phyloP scores from a whole-genome alignment of 768 basidiomycete species.

The Suillus fuscotomentosus region DNA sequence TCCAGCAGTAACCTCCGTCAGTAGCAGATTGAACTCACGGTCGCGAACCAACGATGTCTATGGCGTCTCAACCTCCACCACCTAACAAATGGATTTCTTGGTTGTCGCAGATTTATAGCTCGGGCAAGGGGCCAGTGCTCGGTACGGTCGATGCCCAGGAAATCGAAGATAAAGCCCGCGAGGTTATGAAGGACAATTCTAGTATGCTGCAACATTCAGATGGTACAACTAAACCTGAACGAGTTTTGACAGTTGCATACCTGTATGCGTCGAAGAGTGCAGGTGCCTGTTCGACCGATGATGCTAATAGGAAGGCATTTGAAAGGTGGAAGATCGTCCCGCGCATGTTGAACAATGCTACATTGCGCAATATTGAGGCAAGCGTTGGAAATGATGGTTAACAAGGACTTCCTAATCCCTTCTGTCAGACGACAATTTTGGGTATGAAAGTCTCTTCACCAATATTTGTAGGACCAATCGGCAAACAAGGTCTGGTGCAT shows the following conservation, averaged over 20 bases:
- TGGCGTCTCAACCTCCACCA: constrained; percentile 12
- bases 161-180: constrained; percentile 61
- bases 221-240: background rate
- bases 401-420: background rate
- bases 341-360: constrained; percentile 52
- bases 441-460: constrained; percentile 42
- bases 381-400: background rate
- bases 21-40: background rate
- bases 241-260: constrained; percentile 49
- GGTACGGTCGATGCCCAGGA: constrained; percentile 64
- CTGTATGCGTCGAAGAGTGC: constrained; percentile 71
- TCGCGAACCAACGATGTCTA: background rate
- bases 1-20: background rate
- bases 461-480: constrained; percentile 54
- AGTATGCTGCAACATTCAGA: constrained; percentile 33
- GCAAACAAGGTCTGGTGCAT: constrained; percentile 52
- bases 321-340: constrained; percentile 56
- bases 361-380: constrained; percentile 50
- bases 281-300: constrained; percentile 62
- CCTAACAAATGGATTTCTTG: constrained; percentile 20
- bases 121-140: constrained; percentile 30
- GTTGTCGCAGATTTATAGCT: constrained; percentile 20
- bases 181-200: constrained; percentile 55
- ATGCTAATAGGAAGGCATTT: constrained; percentile 60
- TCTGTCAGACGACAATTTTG: constrained; percentile 57